Evolutionary conservation across 106 monocot species (phyloP), one percentile per base, ranked within the genome.

Genomic region (Gastrodia elata): DNA sequence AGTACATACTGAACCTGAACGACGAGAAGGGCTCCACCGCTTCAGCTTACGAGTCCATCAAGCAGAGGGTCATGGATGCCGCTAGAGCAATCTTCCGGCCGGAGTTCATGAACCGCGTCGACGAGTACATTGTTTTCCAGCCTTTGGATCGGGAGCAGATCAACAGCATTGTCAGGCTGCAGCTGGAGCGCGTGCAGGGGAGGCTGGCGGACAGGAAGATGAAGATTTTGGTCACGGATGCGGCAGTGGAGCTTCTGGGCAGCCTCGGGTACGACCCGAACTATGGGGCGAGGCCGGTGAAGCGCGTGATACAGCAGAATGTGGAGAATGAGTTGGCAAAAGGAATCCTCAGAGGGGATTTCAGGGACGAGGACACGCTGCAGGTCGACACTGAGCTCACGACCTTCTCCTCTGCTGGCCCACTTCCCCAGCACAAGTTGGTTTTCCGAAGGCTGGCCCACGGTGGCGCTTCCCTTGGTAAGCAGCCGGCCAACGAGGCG

Each of bases 91-190:
- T 93, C 13, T 99, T 99, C 77, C 88, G 93, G 6, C 98, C 98
- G 18, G 98, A 99, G 82, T 99, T 99, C 58, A 99, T 99, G 98
- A 99, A 99, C 65, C 93, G 98, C 25, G 74, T 99, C 44, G 98
- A 99, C 48, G 93, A 99, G 55, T 99, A 91, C 39, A 99, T 99
- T 46, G 93, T 99, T 34, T 99, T 99, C 90, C 82, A 86, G 76
- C 98, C 98, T 76, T 82, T 99, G 64, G 83, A 93, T 65, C 93
- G 89, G 2, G 80, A 82, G 34, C 88, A 99, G 68, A 99, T 99
- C 46, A 99, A 91, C 73, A 91, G 71, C 27, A 99, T 99, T 46
- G 98, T 99, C 55, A 88, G 77, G 55, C 39, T 99, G 39, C 89
- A 99, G 98, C 68, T 99, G 72, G 85, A 83, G 70, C 85, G 98